Evolutionary conservation across 2,329 filamentous ascomycete genomes (phyloP).

Genomic region (Fusarium dlaminii): DNA sequence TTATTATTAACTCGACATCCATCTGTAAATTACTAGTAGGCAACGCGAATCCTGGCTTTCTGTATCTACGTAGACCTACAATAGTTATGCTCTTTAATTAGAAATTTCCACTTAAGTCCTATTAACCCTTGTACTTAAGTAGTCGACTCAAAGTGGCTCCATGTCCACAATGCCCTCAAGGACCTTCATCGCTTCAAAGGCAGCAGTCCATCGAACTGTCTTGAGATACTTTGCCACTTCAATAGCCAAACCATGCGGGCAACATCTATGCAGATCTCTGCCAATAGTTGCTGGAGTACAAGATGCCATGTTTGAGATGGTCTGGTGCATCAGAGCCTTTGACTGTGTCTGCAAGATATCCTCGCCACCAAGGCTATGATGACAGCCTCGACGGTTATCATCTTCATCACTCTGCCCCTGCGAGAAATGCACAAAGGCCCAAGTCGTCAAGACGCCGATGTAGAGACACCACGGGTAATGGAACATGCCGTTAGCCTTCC

Average conservation of each 20-base stretch:
- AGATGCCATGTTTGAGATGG: not conserved
- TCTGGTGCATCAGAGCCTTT: not conserved
- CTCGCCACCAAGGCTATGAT: not conserved
- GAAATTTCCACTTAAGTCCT: too few species aligned
- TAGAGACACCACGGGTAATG: not conserved
- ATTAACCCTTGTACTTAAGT: too few species aligned
- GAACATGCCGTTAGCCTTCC: not conserved
- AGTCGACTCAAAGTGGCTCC: not conserved
- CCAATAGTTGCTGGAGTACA: not conserved
- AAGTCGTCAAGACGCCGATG: not conserved
- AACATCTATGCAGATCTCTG: not conserved
- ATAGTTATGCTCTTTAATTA: too few species aligned
- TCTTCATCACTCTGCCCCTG: not conserved
- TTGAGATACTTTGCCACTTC: not conserved
- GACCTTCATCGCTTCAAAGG: not conserved
- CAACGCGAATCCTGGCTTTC: not conserved
- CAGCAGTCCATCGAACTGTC: not conserved
- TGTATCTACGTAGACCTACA: too few species aligned
- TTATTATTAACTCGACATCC: not conserved
- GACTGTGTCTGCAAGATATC: not conserved
- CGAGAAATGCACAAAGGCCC: not conserved
- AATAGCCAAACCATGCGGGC: not conserved
- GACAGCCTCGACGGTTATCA: not conserved
- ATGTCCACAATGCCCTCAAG: not conserved
- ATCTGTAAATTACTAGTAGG: too few species aligned